A percentile compares a stretch with the other conserved stretches of the same genome.
phyloP scores from a whole-genome alignment of 23 red algal species.

The Gracilaria caudata region DNA sequence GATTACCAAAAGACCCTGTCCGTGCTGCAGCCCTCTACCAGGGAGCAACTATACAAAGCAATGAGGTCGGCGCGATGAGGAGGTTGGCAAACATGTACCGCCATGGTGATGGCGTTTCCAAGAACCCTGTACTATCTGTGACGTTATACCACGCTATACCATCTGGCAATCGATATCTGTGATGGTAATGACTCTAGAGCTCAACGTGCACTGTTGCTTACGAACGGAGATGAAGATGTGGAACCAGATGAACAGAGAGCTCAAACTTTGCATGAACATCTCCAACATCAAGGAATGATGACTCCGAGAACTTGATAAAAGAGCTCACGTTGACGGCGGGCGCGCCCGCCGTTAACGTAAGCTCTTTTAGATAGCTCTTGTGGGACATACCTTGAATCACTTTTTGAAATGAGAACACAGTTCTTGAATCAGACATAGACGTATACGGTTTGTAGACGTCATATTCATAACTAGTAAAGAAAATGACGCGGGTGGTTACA shows the following conservation, averaged over 20 bases:
- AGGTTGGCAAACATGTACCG: conserved; percentile 13
- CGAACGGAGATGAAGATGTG: neutral
- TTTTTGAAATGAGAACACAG: no score
- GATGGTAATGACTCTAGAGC: conserved; percentile 28
- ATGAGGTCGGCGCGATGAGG: conserved; percentile 11
- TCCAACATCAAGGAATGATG: conserved; percentile 5
- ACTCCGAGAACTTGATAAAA: neutral
- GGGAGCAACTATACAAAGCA: neutral
- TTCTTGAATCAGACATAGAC: no score
- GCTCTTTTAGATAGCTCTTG: no score
- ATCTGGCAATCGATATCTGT: conserved; percentile 5
- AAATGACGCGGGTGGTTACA: no score
- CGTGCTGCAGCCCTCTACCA: conserved; percentile 14
- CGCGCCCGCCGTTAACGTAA: no score
- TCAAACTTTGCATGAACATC: neutral
- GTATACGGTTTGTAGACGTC: no score
- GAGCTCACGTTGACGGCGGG: no score
- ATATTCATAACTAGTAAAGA: no score
- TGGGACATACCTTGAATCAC: no score
- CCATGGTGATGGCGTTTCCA: neutral
- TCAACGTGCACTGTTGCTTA: neutral
- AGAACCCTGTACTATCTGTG: neutral
- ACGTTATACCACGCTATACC: neutral
- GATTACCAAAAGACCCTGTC: conserved; percentile 2
- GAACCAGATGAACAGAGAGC: neutral